Base-by-base conservation (phyloP, 805 yeast species). In the Lachancea thermotolerans region DNA sequence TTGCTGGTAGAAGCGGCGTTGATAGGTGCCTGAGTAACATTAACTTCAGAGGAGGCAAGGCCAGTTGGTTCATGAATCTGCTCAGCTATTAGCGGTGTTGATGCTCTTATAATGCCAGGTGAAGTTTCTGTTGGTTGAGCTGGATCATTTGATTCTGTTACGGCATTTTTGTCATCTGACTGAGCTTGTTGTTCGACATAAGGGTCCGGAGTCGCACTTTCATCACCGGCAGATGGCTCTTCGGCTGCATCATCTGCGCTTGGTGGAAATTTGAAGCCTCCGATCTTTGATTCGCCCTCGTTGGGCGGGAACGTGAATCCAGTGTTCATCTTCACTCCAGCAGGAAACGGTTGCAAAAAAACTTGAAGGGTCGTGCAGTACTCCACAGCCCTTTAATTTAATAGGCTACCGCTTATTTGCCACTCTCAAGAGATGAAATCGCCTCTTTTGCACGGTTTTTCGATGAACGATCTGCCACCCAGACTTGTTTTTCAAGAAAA, bases 261-360 rank as follows among this genome's bases (percentile, higher is more conserved):
- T 14, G 17, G 25, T 28, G 48, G 49, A 41, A 46, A 46, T 29
- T 35, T 38, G 29, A 42, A 46, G 27, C 35, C 16, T 10, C 28
- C 33, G 17, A 10, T 35, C 29, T 25, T 39, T 25, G 27, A 29
- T n/a, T 28, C 33, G 29, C 36, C 38, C 8, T 39, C 46, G 11
- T 42, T 29, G 28, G 41, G 36, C 9, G 64, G 64, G 35, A 60
- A 60, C 5, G 57, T 60, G 39, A 54, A 59, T 10, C 55, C 58
- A 7, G 60, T 48, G 21, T 58, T 56, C 66, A 61, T 61, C 15
- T 12, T 11, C 11, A 9, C n/a, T 4, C 37, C 16, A 15, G 37
- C 16, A 16, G 10, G 4, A 34, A 34, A 11, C n/a, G 37, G 12
- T 6, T 10, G 21, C 21, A 10, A n/a, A 11, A 34, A 14, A 34